Base-by-base conservation (phyloP, 306 rosid genomes). In the Malus orientalis region DNA sequence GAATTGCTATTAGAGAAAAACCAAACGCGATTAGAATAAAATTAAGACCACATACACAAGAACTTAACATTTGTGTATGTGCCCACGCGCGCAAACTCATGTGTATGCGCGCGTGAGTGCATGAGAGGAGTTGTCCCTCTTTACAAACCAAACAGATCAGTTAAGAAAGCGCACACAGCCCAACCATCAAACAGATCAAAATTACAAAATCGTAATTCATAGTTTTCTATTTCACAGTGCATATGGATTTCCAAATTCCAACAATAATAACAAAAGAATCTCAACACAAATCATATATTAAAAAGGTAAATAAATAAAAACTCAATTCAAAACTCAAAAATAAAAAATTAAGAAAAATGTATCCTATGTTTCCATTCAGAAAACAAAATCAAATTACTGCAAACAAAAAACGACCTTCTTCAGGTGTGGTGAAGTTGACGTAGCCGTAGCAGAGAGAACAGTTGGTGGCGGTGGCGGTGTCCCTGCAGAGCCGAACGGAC, bases 361-460 rank as follows among this genome's bases (percentile, higher is more conserved):
- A 14, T 14, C 19, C 18, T 47, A 47, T 49, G 5, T 49, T 14
- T 49, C 54, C 54, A 15, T 16, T 49, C 55, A 49, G 55, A 18
- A 15, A 15, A 49, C 16, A 45, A 12, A 45, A 11, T 29, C 32
- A 33, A 55, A 54, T 3, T 55, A 33, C 33, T 11, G 33, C 54
- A 14, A 22, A 13, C 33, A 25, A 55, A 54, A 65, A 55, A 15
- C 0, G 45, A 91, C 98, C 97, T 42, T 93, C 98, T 60, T 86
- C 82, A n/a, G 77, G 81, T 76, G 86, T 73, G 64, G 68, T 22
- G 76, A 86, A 93, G 89, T 91, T 93, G 88, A 86, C 91, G 38
- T 90, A 93, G 80, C 97, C 97, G 59, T 93, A 93, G 71, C 94
- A 77, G 85, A 91, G 97, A 44, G 97, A 93, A 30, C 85, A 82